phyloP scores from a whole-genome alignment of 2,329 filamentous ascomycete species.

The Aspergillus quadrilineatus region DNA sequence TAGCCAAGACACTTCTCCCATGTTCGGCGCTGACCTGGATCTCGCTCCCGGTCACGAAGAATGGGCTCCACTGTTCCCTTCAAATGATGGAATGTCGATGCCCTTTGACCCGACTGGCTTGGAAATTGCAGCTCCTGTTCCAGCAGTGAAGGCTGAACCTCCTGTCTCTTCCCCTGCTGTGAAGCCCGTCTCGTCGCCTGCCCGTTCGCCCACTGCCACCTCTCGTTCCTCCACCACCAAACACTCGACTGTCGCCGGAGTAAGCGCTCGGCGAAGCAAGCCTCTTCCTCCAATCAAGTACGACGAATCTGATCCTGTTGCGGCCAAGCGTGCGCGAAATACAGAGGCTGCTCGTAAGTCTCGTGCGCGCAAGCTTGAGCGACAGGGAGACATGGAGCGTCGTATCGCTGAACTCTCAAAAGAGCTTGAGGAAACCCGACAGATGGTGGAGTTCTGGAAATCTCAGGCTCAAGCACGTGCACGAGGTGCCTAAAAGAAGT shows the following conservation, averaged over 20 bases:
- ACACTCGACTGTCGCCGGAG: slow-evolving; percentile 69
- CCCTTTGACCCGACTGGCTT: slow-evolving; percentile 34
- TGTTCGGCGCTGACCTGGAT: slow-evolving; percentile 62
- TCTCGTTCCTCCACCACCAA: slow-evolving; percentile 52
- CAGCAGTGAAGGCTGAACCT: slow-evolving; percentile 20
- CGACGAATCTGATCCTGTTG: slow-evolving; percentile 71
- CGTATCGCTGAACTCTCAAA: slow-evolving; percentile 68
- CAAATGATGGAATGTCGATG: slow-evolving; percentile 27
- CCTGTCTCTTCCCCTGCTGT: slow-evolving; percentile 29
- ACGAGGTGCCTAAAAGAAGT: slow-evolving; percentile 22
- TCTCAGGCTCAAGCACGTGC: slow-evolving; percentile 26
- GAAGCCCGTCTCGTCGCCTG: slow-evolving; percentile 42
- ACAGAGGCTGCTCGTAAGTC: slow-evolving; percentile 93
- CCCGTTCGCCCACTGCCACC: slow-evolving; percentile 34
- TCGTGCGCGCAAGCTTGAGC: slow-evolving; percentile 77
- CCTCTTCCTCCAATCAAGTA: slow-evolving; percentile 75
- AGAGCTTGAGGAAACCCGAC: slow-evolving; percentile 33
- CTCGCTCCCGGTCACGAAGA: slow-evolving; percentile 54
- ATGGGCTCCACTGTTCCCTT: slow-evolving; percentile 66
- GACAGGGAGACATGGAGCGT: slow-evolving; percentile 71
- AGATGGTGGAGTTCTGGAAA: slow-evolving; percentile 42
- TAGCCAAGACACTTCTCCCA: slow-evolving; percentile 74
- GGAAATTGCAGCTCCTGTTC: slow-evolving; percentile 30
- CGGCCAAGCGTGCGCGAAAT: slow-evolving; percentile 90
- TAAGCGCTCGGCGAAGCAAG: slow-evolving; percentile 74